Percentiles rank a stretch among this genome's conserved stretches.
phyloP scores from a whole-genome alignment of 495 filamentous ascomycete genomes.

The Penicillium nucicola region DNA sequence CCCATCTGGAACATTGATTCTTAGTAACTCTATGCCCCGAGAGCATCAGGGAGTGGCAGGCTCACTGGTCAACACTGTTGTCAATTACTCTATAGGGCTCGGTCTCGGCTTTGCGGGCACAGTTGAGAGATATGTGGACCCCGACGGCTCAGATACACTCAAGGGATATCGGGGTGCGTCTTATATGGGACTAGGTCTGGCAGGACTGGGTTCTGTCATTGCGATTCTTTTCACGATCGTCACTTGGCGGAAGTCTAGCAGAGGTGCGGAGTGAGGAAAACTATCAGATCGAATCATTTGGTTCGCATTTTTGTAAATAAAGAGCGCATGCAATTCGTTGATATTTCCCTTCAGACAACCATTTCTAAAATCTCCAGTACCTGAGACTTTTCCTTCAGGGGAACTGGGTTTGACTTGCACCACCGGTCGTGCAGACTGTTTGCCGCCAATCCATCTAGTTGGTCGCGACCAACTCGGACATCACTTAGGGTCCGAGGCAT shows the following conservation, averaged over 20 bases:
- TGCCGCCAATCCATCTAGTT: constrained; percentile 48
- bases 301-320: too few relatives aligned
- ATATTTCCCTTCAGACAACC: constrained; percentile 22
- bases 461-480: constrained; percentile 51
- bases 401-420: constrained; percentile 47
- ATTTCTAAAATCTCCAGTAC: constrained; percentile 56
- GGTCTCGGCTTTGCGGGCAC: constrained; percentile 66
- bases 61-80: constrained; percentile 59
- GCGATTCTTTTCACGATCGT: constrained; percentile 15
- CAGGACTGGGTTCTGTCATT: constrained; percentile 22
- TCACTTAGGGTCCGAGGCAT: constrained; percentile 55
- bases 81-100: constrained; percentile 67
- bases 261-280: neutral
- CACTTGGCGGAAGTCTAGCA: constrained; percentile 7
- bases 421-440: constrained; percentile 52
- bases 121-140: constrained; percentile 52
- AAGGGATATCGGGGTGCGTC: constrained; percentile 36
- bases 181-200: constrained; percentile 38
- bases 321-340: too few relatives aligned
- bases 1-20: constrained; percentile 33
- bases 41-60: constrained; percentile 51
- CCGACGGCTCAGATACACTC: constrained; percentile 32
- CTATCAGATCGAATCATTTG: too few relatives aligned
- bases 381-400: constrained; percentile 46
- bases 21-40: constrained; percentile 31